phyloP scores from a whole-genome alignment of 108 stramenopile species.

The Mayamaea pseudoterrestris region DNA sequence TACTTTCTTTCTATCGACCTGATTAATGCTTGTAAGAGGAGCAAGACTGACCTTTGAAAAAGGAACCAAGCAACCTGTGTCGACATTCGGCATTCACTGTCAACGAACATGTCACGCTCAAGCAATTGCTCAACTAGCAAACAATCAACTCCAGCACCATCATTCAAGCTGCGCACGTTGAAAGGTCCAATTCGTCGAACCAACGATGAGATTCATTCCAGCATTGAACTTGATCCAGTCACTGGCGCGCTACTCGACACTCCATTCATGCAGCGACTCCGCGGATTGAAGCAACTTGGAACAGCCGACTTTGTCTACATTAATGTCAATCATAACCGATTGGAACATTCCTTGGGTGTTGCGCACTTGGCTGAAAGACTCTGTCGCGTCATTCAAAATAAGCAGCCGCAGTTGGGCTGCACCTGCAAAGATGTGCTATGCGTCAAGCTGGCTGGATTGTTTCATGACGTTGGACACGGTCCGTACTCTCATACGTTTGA shows the following conservation, averaged over 20 bases:
- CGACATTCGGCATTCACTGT: no score
- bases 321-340: slow-evolving; percentile 72
- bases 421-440: slow-evolving; percentile 79
- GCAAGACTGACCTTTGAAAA: no score
- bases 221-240: slow-evolving; percentile 61
- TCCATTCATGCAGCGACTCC: slow-evolving; percentile 74
- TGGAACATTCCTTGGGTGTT: slow-evolving; percentile 82
- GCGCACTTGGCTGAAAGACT: slow-evolving; percentile 69
- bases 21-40: no score
- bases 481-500: slow-evolving; percentile 78
- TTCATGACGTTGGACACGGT: slow-evolving; percentile 90
- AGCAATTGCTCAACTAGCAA: no score
- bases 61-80: no score
- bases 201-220: slow-evolving; percentile 68
- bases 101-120: no score
- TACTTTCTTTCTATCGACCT: no score
- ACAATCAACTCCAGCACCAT: no score
- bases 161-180: no score
- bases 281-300: slow-evolving; percentile 76
- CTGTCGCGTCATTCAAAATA: slow-evolving; percentile 21
- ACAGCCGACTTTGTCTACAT: slow-evolving; percentile 56
- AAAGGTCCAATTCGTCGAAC: no score
- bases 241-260: slow-evolving; percentile 53
- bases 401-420: slow-evolving; percentile 46
- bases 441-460: slow-evolving; percentile 86